Percentiles rank a stretch among this genome's conserved stretches.
phyloP scores from a whole-genome alignment of 139 green algal genomes.

The Chlamydomonas eustigma region DNA sequence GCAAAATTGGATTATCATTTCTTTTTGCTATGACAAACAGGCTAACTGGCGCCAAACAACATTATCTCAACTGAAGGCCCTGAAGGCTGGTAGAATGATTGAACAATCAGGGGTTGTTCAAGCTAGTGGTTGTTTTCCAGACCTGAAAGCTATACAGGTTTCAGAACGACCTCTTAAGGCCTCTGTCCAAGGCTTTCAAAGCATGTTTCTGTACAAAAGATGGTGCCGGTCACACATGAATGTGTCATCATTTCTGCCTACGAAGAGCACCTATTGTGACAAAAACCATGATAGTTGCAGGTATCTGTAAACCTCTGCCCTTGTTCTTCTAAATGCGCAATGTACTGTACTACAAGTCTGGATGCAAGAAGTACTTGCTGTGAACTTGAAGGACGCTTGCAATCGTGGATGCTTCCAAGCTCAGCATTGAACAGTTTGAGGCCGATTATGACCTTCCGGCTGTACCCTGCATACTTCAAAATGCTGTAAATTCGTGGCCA shows the following conservation, averaged over 20 bases:
- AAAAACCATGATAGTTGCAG: neutral
- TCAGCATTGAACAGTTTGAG: too few relatives aligned
- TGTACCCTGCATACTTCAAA: neutral
- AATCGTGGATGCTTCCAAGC: too few relatives aligned
- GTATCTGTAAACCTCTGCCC: neutral
- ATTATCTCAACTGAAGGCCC: too few relatives aligned
- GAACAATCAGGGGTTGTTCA: too few relatives aligned
- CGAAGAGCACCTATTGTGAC: neutral
- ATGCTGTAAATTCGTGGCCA: conserved; percentile 5
- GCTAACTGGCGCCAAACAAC: too few relatives aligned
- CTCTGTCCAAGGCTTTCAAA: conserved; percentile 28
- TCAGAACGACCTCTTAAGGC: too few relatives aligned
- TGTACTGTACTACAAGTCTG: neutral
- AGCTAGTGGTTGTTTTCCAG: too few relatives aligned
- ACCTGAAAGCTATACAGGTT: too few relatives aligned
- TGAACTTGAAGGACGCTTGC: neutral
- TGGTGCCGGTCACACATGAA: conserved; percentile 29
- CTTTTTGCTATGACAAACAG: too few relatives aligned
- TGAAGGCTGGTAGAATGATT: too few relatives aligned
- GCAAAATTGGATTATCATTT: too few relatives aligned
- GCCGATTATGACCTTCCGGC: too few relatives aligned
- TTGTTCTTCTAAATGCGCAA: neutral
- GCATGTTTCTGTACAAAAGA: conserved; percentile 31
- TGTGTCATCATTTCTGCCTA: neutral
- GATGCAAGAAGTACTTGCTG: neutral